Base-by-base conservation (phyloP, 2,329 filamentous ascomycete genomes). In the Pseudogymnoascus sp. region DNA sequence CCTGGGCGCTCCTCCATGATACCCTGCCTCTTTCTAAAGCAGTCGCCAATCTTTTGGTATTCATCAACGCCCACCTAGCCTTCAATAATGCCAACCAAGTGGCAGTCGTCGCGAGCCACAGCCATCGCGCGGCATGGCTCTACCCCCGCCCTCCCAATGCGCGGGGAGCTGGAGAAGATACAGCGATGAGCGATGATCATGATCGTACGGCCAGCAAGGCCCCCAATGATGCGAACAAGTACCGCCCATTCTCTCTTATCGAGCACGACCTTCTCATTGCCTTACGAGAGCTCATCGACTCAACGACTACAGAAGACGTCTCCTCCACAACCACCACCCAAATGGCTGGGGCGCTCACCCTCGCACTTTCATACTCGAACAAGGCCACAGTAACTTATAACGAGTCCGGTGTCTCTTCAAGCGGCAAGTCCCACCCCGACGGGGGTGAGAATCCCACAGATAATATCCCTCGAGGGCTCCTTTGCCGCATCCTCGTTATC, bases 51-150 rank as follows among this genome's bases (percentile, higher is more conserved):
- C 84, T 98, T 67, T 88, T 98, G 71, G 89, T 99, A 79, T 98
- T 97, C 78, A 88, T 97, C 78, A 98, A 99, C 76, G 91, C 93
- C 62, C 96, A 99, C 74, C 84, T 99, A 33, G 92, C 95, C 68
- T 93, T 93, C 74, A 96, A 93, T 76, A 93, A 95, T 75, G 86
- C 90, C 62, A 98, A 98, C 77, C 90, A 93, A 75, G 90, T 98
- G 59, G 92, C 93, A 65, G 84, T 99, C 14, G 85, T 99, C 66
- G 95, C 93, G 35, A 91, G 91, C 7, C 95, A 99, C 74, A 88
- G 87, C 68, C 89, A 95, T 72, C 87, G 89, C 66, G 91, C 93
- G 63, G 83, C 88, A 72, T 99, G 93, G 87, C 87, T 99, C 3
- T 98, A 97, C 72, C 95, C 95, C 2, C 75, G 79, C 2, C 75